Percentiles rank a stretch among this genome's conserved stretches.
These are phyloP conservation scores for Colletotrichum tanaceti DNA, from an alignment of 2,329 filamentous ascomycete species.

Conservation along the genomic window DNA sequence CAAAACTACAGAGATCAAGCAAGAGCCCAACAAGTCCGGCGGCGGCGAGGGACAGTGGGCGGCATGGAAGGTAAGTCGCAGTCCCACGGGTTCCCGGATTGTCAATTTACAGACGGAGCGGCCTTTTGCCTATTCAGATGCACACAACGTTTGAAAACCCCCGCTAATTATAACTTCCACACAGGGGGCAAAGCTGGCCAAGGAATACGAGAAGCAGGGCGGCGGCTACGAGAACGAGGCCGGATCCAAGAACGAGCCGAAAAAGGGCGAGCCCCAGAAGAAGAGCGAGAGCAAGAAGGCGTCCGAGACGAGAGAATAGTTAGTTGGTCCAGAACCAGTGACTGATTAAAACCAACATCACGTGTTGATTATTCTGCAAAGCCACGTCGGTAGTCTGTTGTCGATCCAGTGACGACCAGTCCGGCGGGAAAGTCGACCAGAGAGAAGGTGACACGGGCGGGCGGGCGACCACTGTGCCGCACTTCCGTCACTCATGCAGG, in stretches of 20 bases:
- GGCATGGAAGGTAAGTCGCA: slow-evolving; percentile 39
- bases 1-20: slow-evolving; percentile 51
- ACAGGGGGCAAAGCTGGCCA: slow-evolving; percentile 52
- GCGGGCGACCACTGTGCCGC: slow-evolving; percentile 12
- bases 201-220: slow-evolving; percentile 57
- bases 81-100: too few species aligned
- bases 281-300: slow-evolving; percentile 46
- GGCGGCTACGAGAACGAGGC: slow-evolving; percentile 55
- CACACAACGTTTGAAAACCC: too few species aligned
- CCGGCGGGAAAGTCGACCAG: not conserved
- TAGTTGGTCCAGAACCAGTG: not conserved
- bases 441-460: not conserved
- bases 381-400: not conserved
- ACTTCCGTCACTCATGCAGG: not conserved
- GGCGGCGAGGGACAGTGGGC: slow-evolving; percentile 50
- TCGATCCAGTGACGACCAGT: not conserved
- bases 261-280: slow-evolving; percentile 45
- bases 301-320: slow-evolving; percentile 27
- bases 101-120: too few species aligned
- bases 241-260: slow-evolving; percentile 53
- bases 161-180: not conserved
- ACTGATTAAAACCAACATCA: too few species aligned
- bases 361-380: not conserved
- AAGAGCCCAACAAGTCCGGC: slow-evolving; percentile 56
- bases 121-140: too few species aligned